Evolutionary conservation across 257 asterid genomes (phyloP).

Genomic region (Solanum sitiens): DNA sequence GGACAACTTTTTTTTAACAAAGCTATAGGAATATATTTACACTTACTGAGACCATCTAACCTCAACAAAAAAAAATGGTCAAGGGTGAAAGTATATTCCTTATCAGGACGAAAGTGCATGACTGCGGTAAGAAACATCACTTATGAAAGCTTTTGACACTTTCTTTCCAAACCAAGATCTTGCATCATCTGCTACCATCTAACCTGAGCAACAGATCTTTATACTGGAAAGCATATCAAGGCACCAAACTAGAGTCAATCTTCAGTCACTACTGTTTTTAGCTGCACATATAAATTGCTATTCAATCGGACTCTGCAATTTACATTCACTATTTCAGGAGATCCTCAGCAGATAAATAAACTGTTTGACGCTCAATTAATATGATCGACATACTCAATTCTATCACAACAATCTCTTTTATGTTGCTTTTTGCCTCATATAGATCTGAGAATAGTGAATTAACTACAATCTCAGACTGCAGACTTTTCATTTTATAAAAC

Average conservation of each 20-base stretch:
- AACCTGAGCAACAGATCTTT: not conserved
- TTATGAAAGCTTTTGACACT: not conserved
- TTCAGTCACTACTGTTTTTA: constrained; percentile 11
- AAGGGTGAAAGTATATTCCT: not conserved
- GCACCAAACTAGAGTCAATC: not conserved
- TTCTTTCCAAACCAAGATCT: not conserved
- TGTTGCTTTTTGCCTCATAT: not conserved
- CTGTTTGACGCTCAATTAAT: not conserved
- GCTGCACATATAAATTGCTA: not conserved
- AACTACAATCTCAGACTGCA: not conserved
- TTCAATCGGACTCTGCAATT: constrained; percentile 26
- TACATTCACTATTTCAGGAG: constrained; percentile 10
- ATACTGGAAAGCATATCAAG: not conserved
- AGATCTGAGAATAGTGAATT: not conserved
- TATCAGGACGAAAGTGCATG: not conserved
- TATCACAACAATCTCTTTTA: not conserved
- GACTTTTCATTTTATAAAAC: not conserved
- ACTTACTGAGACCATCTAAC: not conserved
- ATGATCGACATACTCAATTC: not conserved
- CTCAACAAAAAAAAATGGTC: not conserved
- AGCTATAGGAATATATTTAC: not conserved
- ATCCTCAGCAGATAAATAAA: not conserved
- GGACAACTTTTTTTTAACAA: not conserved
- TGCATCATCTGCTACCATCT: not conserved
- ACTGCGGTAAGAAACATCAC: not conserved